phyloP scores from a whole-genome alignment of 768 basidiomycete species.

The Chalciporus chontae region DNA sequence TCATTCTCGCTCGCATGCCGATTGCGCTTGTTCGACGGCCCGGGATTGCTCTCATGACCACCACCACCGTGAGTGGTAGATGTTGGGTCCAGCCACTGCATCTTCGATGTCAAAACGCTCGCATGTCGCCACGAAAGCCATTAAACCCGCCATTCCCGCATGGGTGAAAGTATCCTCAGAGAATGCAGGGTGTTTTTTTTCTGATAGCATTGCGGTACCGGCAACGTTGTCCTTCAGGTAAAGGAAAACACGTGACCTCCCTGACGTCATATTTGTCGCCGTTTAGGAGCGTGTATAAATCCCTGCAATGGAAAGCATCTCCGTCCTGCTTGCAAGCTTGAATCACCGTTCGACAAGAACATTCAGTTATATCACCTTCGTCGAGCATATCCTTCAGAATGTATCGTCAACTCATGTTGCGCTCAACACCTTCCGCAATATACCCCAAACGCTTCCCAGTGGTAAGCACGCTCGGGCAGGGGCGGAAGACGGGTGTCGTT shows the following conservation, averaged over 20 bases:
- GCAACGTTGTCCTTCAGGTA: too few relatives aligned
- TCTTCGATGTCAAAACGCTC: constrained; percentile 90
- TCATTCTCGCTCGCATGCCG: too few relatives aligned
- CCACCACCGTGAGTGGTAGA: too few relatives aligned
- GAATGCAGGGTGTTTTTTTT: constrained; percentile 75
- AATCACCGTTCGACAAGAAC: neutral
- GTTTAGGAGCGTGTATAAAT: neutral
- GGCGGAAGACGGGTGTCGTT: neutral
- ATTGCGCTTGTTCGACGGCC: too few relatives aligned
- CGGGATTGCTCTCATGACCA: neutral
- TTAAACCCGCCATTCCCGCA: constrained; percentile 87
- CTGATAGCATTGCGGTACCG: too few relatives aligned
- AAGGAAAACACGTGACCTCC: neutral
- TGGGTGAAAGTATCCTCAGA: constrained; percentile 88
- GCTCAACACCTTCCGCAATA: constrained; percentile 6
- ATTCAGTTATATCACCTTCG: neutral
- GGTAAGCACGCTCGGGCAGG: constrained; percentile 5
- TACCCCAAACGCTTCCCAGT: constrained; percentile 9
- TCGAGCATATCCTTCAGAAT: constrained; percentile 6
- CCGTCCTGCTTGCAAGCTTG: neutral
- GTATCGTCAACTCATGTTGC: constrained; percentile 13
- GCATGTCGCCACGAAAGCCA: constrained; percentile 93
- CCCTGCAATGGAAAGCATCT: neutral
- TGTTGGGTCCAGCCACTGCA: constrained; percentile 47
- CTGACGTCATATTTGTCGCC: neutral